A percentile compares a stretch with the other conserved stretches of the same genome.
These are phyloP conservation scores for Vachellia collinsii DNA, from an alignment of 306 rosid genomes.

Conservation along the genomic window DNA sequence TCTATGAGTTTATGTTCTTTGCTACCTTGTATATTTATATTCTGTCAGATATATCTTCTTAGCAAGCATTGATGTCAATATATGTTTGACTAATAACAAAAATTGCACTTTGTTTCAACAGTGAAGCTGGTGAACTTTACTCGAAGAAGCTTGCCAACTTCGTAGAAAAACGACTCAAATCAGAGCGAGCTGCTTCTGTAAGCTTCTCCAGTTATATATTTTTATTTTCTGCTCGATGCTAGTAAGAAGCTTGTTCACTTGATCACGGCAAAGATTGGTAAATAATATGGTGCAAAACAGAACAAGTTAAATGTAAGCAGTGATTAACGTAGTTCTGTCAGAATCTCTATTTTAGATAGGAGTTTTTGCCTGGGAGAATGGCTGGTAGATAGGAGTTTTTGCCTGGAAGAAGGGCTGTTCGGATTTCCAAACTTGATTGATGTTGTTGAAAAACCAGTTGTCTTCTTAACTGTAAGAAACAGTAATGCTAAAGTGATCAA, in stretches of 20 bases:
- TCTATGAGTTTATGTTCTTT: slow-evolving; percentile 13
- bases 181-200: slow-evolving; percentile 98
- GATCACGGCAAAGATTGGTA: neutral
- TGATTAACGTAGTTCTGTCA: too few species aligned
- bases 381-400: too few species aligned
- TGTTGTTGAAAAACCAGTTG: too few species aligned
- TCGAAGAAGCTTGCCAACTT: slow-evolving; percentile 89
- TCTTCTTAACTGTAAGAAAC: too few species aligned
- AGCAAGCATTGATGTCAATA: slow-evolving; percentile 15
- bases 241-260: slow-evolving; percentile 20
- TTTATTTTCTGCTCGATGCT: slow-evolving; percentile 31
- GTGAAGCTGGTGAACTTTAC: slow-evolving; percentile 86
- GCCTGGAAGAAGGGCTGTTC: neutral
- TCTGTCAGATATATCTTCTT: slow-evolving; percentile 1
- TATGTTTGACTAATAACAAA: slow-evolving; percentile 29
- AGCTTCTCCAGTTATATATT: slow-evolving; percentile 44
- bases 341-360: too few species aligned
- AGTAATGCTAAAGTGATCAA: too few species aligned
- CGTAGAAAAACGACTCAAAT: slow-evolving; percentile 88
- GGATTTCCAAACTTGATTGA: too few species aligned
- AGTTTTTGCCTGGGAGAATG: too few species aligned
- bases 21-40: neutral
- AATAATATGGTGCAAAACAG: too few species aligned
- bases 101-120: slow-evolving; percentile 43
- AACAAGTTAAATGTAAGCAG: too few species aligned